Evolutionary conservation across 2,329 filamentous ascomycete genomes (phyloP).

Genomic region (Scleromitrula shiraiana): DNA sequence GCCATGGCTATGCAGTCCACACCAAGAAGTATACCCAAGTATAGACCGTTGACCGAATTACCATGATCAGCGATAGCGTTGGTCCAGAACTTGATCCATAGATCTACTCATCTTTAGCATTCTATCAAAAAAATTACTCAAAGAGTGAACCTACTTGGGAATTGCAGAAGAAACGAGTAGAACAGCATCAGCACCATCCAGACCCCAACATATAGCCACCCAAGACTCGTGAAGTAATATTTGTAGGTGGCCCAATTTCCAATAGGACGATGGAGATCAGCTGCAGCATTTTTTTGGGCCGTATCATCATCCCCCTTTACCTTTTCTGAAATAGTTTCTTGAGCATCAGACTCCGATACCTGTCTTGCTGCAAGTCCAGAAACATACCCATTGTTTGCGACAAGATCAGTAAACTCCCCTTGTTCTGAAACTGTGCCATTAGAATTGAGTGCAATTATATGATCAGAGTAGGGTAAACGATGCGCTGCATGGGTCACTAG

Average conservation of each 20-base stretch:
- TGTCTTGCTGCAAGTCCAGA: conserved; percentile 14
- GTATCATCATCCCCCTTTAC: conserved; percentile 6
- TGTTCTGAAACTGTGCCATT: conserved; percentile 29
- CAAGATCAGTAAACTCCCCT: conserved; percentile 16
- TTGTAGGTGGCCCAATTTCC: conserved; percentile 17
- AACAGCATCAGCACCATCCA: conserved; percentile 12
- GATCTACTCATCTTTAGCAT: conserved; percentile 24
- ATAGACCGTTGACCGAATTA: conserved; percentile 18
- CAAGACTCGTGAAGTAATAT: conserved; percentile 16
- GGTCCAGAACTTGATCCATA: conserved; percentile 39
- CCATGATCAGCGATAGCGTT: conserved; percentile 17
- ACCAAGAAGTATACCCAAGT: conserved; percentile 17
- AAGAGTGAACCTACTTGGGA: conserved; percentile 12
- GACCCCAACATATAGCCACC: conserved; percentile 10
- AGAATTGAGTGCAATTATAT: conserved; percentile 28
- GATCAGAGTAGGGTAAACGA: conserved; percentile 15
- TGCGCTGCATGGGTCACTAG: conserved; percentile 30
- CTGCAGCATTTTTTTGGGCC: conserved; percentile 13
- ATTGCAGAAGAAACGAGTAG: conserved; percentile 10
- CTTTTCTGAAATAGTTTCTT: not conserved
- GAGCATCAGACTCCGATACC: conserved; percentile 5
- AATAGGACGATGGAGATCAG: conserved; percentile 15
- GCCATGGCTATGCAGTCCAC: conserved; percentile 20
- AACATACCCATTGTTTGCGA: conserved; percentile 14
- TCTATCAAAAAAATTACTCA: conserved; percentile 16